These are phyloP conservation scores for Aspergillus transmontanensis DNA, from an alignment of 2,329 filamentous ascomycete species.

Conservation along the genomic window DNA sequence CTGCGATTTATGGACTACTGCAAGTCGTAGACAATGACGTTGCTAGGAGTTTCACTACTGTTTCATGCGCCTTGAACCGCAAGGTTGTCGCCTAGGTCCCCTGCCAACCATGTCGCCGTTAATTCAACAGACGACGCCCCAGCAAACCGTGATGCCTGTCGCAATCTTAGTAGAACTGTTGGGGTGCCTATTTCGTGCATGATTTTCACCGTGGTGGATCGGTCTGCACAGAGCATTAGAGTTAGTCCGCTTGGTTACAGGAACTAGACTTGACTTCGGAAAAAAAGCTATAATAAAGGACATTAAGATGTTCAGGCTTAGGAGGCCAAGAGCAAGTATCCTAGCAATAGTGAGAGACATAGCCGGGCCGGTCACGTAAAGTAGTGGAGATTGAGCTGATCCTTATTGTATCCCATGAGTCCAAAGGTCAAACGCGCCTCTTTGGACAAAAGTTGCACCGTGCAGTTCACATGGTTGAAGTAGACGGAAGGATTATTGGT, in stretches of 20 bases:
- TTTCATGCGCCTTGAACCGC: conserved; percentile 11
- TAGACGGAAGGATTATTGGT: neutral
- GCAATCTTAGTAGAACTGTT: conserved; percentile 18
- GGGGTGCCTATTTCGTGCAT: conserved; percentile 6
- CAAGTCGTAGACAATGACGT: neutral
- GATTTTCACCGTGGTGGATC: conserved; percentile 9
- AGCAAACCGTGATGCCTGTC: conserved; percentile 3
- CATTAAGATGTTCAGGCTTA: neutral
- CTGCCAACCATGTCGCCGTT: neutral
- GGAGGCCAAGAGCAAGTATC: neutral
- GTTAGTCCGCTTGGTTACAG: neutral
- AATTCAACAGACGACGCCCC: neutral
- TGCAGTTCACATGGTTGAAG: neutral
- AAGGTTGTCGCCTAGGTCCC: neutral
- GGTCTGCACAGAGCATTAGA: neutral
- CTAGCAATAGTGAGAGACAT: neutral
- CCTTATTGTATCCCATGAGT: conserved; percentile 1
- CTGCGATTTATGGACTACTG: neutral
- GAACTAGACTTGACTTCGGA: neutral
- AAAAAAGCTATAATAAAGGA: neutral
- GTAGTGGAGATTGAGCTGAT: neutral
- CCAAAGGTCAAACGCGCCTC: neutral
- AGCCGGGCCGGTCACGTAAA: neutral
- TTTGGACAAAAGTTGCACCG: conserved; percentile 2
- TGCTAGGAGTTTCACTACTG: conserved; percentile 17